Evolutionary conservation across 2,329 filamentous ascomycete species (phyloP).

Genomic region (Lojkania enalia): DNA sequence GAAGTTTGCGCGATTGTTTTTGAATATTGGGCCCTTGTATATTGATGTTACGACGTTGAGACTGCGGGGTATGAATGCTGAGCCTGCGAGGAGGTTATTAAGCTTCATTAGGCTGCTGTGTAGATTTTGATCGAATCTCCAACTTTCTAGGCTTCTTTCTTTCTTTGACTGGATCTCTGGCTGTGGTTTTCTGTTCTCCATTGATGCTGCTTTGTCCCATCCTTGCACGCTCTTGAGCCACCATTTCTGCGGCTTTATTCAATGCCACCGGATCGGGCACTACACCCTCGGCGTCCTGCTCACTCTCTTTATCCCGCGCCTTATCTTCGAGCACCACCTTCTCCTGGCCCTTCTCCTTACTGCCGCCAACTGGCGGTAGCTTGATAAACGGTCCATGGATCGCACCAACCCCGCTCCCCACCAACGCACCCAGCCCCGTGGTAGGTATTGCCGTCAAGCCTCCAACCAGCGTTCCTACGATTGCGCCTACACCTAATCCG

Average conservation of each 20-base stretch:
- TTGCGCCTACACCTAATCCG: slow-evolving; percentile 46
- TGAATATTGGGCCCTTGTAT: too few species aligned
- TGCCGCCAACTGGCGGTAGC: slow-evolving; percentile 23
- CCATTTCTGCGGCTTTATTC: slow-evolving; percentile 27
- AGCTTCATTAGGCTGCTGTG: too few species aligned
- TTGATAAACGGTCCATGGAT: slow-evolving; percentile 50
- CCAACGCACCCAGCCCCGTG: slow-evolving; percentile 45
- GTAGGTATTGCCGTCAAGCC: slow-evolving; percentile 46
- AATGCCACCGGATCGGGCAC: slow-evolving; percentile 32
- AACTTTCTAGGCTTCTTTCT: slow-evolving; percentile 35
- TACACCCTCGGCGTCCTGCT: slow-evolving; percentile 26
- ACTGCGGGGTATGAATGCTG: too few species aligned
- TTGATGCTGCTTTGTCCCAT: slow-evolving; percentile 9
- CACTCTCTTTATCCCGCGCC: slow-evolving; percentile 3
- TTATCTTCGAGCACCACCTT: slow-evolving; percentile 14
- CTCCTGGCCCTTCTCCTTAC: slow-evolving; percentile 13
- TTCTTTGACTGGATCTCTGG: too few species aligned
- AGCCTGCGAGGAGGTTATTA: too few species aligned
- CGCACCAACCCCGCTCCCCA: slow-evolving; percentile 47
- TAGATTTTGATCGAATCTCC: slow-evolving; percentile 29
- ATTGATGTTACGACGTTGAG: too few species aligned
- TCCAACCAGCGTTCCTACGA: slow-evolving; percentile 47
- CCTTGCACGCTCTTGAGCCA: slow-evolving; percentile 23
- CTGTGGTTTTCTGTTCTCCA: slow-evolving; percentile 14
- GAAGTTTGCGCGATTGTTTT: too few species aligned